Evolutionary conservation across 768 basidiomycete genomes (phyloP).

Genomic region (Lentinula lateritia): DNA sequence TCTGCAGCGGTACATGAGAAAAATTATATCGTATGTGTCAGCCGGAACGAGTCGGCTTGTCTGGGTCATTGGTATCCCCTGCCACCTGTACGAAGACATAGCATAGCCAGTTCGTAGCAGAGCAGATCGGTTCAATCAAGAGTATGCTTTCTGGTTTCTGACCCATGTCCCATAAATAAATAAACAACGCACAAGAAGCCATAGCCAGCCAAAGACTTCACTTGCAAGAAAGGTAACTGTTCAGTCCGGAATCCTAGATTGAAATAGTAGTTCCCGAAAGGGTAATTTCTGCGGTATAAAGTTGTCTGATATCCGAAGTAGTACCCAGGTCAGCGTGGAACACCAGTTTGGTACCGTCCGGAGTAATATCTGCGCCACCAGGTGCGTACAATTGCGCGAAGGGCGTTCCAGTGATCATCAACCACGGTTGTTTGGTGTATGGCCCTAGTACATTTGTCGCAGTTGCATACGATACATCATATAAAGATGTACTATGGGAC

Average conservation of each 20-base stretch:
- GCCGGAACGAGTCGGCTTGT: too few species aligned
- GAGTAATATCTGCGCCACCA: background rate
- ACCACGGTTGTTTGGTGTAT: conserved; percentile 18
- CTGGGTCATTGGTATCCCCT: too few species aligned
- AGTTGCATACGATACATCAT: conserved; percentile 25
- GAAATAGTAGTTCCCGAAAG: background rate
- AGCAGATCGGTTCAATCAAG: too few species aligned
- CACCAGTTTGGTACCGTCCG: conserved; percentile 3
- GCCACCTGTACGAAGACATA: too few species aligned
- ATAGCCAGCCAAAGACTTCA: too few species aligned
- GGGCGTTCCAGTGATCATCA: conserved; percentile 1
- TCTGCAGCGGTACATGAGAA: too few species aligned
- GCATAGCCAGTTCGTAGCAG: too few species aligned
- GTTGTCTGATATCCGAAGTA: background rate
- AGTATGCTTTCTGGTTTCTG: too few species aligned
- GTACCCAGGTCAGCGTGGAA: conserved; percentile 3
- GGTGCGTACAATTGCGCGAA: background rate
- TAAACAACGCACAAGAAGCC: too few species aligned
- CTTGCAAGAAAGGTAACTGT: too few species aligned
- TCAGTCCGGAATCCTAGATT: background rate
- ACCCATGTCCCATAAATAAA: too few species aligned
- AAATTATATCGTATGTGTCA: too few species aligned
- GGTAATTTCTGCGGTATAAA: background rate
- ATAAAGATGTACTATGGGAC: conserved; percentile 9
- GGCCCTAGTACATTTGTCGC: conserved; percentile 21